phyloP scores from a whole-genome alignment of 495 filamentous ascomycete species.

The Penicillium cosmopolitanum region DNA sequence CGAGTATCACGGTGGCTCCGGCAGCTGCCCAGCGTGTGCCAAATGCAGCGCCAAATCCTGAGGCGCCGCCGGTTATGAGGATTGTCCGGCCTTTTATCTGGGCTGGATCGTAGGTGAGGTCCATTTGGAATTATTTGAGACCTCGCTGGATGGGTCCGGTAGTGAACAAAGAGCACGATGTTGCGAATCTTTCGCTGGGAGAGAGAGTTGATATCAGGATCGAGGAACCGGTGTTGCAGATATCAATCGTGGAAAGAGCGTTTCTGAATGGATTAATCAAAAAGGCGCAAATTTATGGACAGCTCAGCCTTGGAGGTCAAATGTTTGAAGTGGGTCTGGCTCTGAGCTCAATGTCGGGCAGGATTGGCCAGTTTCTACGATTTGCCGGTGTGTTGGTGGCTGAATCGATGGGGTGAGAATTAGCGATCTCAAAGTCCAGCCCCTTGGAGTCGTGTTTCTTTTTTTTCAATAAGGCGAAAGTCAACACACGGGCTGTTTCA shows the following conservation, averaged over 20 bases:
- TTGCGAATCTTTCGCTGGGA: too few relatives aligned
- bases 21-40: slow-evolving; percentile 16
- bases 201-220: too few relatives aligned
- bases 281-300: not conserved
- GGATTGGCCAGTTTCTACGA: not conserved
- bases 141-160: not conserved
- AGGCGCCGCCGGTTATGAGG: slow-evolving; percentile 15
- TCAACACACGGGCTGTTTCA: too few relatives aligned
- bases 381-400: not conserved
- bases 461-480: not conserved
- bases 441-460: not conserved
- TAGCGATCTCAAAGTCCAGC: not conserved
- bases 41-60: slow-evolving; percentile 13
- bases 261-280: not conserved
- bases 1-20: slow-evolving; percentile 16
- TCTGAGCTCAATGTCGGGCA: not conserved
- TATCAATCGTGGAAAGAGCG: not conserved
- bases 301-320: not conserved
- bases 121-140: slow-evolving; percentile 10
- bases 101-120: slow-evolving; percentile 9
- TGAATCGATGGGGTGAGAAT: not conserved
- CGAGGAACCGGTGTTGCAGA: not conserved
- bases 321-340: not conserved
- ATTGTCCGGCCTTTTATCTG: slow-evolving; percentile 13
- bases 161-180: not conserved